A percentile compares a stretch with the other conserved stretches of the same genome.
Conservation (phyloP, 1,284 basidiomycete species). For the Schizopora paradoxa region DNA sequence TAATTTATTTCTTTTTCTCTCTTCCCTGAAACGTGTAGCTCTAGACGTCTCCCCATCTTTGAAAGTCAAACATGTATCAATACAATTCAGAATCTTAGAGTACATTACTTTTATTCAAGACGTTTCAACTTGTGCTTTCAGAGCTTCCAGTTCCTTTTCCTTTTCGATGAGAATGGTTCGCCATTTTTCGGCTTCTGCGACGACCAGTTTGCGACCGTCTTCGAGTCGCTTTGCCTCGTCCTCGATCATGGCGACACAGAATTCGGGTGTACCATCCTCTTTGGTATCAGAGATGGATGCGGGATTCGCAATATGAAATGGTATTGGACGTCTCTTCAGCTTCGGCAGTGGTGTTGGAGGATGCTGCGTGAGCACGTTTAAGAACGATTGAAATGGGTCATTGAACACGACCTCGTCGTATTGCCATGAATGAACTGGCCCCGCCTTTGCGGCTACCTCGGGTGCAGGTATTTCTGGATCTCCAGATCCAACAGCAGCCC, state of each 20-base stretch:
- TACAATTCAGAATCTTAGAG: conserved; percentile 16
- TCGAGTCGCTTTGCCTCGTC: conserved; percentile 82
- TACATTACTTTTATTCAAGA: conserved; percentile 7
- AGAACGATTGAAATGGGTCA: conserved; percentile 88
- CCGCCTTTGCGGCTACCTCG: conserved; percentile 56
- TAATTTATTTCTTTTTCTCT: not conserved
- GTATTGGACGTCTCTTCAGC: conserved; percentile 55
- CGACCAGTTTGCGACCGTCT: conserved; percentile 64
- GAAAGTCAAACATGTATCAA: not conserved
- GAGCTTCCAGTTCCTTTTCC: conserved; percentile 61
- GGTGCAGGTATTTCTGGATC: conserved; percentile 61
- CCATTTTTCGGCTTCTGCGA: conserved; percentile 61
- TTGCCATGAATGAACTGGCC: conserved; percentile 96
- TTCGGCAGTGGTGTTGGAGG: conserved; percentile 82
- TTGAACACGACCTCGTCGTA: conserved; percentile 98
- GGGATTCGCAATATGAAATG: conserved; percentile 64
- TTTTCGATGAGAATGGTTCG: conserved; percentile 58
- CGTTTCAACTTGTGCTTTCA: conserved; percentile 48
- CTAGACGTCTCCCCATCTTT: not conserved
- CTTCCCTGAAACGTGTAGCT: not conserved
- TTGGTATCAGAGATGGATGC: conserved; percentile 58
- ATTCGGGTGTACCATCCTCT: conserved; percentile 67
- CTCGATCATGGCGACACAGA: conserved; percentile 75
- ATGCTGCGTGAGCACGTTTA: conserved; percentile 76
- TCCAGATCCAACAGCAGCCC: conserved; percentile 49